Evolutionary conservation across 805 yeast genomes (phyloP), one percentile per base, ranked within the genome.

Genomic region (Starmerella gropengiesseri): DNA sequence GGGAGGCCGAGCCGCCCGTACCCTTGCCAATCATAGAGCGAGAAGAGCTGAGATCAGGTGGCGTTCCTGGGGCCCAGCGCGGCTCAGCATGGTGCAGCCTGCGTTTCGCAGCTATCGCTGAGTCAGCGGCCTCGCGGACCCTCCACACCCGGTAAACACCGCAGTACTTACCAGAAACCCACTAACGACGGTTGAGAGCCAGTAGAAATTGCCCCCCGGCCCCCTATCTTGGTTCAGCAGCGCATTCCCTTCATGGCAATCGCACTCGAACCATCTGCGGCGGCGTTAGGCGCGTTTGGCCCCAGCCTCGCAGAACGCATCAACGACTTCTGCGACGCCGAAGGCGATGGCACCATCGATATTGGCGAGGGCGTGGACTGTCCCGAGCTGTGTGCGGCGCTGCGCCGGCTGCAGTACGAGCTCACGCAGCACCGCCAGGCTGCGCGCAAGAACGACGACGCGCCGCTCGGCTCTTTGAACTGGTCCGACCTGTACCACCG

Each of bases 281-380:
- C 60, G 61, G 16, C 59, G 62, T 7, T 46, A 47, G 31, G 59
- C 56, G 29, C 60, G 52, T 5, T 54, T 59, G 2, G 44, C 41
- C 14, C 43, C 31, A 4, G 33, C 21, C 32, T 54, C 26, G 58
- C 55, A 4, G 44, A 41, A 16, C 46, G 52, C 7, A 55, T 55
- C 36, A 47, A 53, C 41, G 35, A 40, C 19, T 52, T 48, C 31
- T 49, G 54, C 37, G 57, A 52, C 39, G 39, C 44, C 23, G 37
- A 34, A n/a, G 37, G 46, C 26, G 44, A 43, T 17, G 27, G 40
- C 13, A 39, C 40, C 13, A 26, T 46, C 29, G 56, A 53, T 32
- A 40, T 53, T 8, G 54, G 56, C 17, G 35, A 35, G 9, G 57
- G 47, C 11, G 35, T 49, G 5, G 35, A 27, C 2, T 41, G 46